phyloP scores from a whole-genome alignment of 2,329 filamentous ascomycete genomes.

The Microsporum audouinii region DNA sequence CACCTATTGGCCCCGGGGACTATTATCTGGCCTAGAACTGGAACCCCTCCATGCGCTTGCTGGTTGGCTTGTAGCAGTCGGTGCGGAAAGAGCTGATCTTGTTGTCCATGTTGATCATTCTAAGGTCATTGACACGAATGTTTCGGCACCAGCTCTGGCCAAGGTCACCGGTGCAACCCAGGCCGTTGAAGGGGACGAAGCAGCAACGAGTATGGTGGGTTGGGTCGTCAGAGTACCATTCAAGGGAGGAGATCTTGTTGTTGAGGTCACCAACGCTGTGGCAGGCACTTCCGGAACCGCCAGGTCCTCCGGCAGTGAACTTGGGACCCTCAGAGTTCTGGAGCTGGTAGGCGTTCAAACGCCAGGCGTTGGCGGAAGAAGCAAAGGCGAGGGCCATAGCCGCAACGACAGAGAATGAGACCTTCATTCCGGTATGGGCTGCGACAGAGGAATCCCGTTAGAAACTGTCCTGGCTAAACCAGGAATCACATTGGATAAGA shows the following conservation, averaged over 20 bases:
- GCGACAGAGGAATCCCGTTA: not conserved
- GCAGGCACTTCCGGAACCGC: not conserved
- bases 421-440: not conserved
- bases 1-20: not conserved
- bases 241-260: conserved; percentile 3
- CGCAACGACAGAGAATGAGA: not conserved
- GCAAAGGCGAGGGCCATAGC: not conserved
- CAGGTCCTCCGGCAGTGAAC: not conserved
- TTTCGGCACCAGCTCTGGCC: conserved; percentile 3
- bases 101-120: conserved; percentile 1
- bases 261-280: not conserved
- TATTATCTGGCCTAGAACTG: not conserved
- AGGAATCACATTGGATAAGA: not conserved
- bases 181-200: conserved; percentile 1
- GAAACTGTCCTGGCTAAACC: not conserved
- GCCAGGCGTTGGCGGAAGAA: conserved; percentile 1
- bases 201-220: not conserved
- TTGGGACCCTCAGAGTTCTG: not conserved
- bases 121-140: not conserved
- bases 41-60: not conserved
- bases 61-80: not conserved
- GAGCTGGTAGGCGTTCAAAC: not conserved
- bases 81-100: conserved; percentile 2
- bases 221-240: not conserved
- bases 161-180: not conserved